Evolutionary conservation across 192 early-diverging fungal genomes (phyloP).

Genomic region (Funneliformis geosporum): DNA sequence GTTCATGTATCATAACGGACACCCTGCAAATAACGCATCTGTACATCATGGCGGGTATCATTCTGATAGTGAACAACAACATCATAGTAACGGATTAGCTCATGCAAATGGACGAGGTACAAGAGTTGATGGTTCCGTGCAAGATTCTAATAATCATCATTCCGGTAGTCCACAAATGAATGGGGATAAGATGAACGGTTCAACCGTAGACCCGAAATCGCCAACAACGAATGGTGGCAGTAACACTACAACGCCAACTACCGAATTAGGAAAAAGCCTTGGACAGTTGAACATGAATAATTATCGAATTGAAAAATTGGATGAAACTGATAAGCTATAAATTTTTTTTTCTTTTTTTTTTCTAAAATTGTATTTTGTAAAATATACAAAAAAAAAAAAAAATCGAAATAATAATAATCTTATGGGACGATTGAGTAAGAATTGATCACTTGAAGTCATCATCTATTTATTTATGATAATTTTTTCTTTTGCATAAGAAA

Average conservation of each 20-base stretch:
- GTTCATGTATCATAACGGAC: constrained; percentile 23
- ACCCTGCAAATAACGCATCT: constrained; percentile 8
- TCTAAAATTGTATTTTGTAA: too few species aligned
- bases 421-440: too few species aligned
- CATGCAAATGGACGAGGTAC: constrained; percentile 14
- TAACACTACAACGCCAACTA: neutral
- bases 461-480: too few species aligned
- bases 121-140: neutral
- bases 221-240: neutral
- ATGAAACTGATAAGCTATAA: constrained; percentile 8
- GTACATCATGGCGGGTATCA: constrained; percentile 27
- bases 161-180: constrained; percentile 12
- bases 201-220: neutral
- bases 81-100: neutral
- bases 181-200: neutral
- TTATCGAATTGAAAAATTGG: too few species aligned
- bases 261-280: constrained; percentile 14
- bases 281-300: constrained; percentile 12
- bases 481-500: too few species aligned
- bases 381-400: too few species aligned
- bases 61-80: constrained; percentile 22
- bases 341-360: neutral
- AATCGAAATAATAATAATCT: too few species aligned
- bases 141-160: neutral
- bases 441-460: too few species aligned